Evolutionary conservation across 2,329 filamentous ascomycete species (phyloP).

Genomic region (Xylaria hypoxylon): DNA sequence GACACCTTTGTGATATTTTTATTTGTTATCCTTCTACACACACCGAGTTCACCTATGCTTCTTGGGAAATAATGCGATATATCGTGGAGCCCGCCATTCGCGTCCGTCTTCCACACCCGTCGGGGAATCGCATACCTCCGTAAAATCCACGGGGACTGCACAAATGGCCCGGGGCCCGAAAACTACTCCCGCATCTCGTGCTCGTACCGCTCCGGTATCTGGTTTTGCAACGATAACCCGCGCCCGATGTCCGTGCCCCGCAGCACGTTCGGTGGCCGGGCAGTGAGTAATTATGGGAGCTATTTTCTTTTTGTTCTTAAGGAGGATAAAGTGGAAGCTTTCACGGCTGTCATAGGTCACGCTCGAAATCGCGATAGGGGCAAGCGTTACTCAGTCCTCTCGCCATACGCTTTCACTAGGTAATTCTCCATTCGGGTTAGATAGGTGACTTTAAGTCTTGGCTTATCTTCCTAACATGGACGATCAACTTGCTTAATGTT

Average conservation of each 20-base stretch:
- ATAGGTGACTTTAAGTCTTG: background rate
- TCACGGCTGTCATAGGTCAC: background rate
- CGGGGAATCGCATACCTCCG: slow-evolving; percentile 34
- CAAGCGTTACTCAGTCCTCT: slow-evolving; percentile 14
- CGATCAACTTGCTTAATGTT: background rate
- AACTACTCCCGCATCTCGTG: slow-evolving; percentile 39
- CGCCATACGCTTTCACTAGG: background rate
- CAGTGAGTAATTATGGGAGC: slow-evolving; percentile 3
- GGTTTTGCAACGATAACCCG: slow-evolving; percentile 40
- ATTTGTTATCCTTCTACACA: background rate
- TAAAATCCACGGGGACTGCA: slow-evolving; percentile 35
- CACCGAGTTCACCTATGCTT: background rate
- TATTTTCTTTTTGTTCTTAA: background rate
- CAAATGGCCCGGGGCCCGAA: slow-evolving; percentile 33
- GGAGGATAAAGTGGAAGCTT: background rate
- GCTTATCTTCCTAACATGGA: background rate
- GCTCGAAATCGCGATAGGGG: background rate
- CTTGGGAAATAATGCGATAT: slow-evolving; percentile 17
- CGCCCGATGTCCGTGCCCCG: slow-evolving; percentile 34
- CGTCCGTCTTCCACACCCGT: slow-evolving; percentile 37
- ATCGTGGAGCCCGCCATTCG: slow-evolving; percentile 25
- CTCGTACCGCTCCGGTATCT: slow-evolving; percentile 38
- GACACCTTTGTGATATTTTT: background rate
- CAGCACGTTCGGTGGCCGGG: slow-evolving; percentile 33
- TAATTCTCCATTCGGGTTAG: background rate